phyloP scores from a whole-genome alignment of 495 filamentous ascomycete species.

The Penicillium maclennaniae region DNA sequence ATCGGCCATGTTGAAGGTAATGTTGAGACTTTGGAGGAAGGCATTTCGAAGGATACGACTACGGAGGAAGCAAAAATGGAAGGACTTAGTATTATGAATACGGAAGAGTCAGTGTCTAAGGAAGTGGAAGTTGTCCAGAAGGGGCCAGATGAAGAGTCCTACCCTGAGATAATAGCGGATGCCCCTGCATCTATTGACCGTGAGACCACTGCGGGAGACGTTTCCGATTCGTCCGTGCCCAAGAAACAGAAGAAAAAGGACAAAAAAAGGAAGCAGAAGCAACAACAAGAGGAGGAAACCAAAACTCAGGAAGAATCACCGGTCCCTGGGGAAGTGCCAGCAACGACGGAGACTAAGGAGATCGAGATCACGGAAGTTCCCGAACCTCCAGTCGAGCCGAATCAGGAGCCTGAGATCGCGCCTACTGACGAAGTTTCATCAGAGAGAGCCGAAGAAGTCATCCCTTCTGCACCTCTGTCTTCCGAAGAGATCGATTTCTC shows the following conservation, averaged over 20 bases:
- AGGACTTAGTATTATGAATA: neutral
- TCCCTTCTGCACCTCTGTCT: neutral
- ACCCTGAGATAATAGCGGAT: conserved; percentile 3
- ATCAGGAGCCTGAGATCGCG: neutral
- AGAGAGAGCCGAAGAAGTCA: neutral
- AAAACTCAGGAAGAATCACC: conserved; percentile 1
- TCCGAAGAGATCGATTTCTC: conserved; percentile 7
- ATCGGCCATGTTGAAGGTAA: neutral
- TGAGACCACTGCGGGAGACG: conserved; percentile 2
- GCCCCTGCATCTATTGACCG: conserved; percentile 1
- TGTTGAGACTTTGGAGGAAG: conserved; percentile 1
- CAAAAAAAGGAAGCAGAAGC: conserved; percentile 22
- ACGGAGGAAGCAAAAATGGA: conserved; percentile 1
- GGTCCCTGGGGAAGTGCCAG: neutral
- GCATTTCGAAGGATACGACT: neutral
- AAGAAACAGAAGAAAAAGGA: conserved; percentile 26
- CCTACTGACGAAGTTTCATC: neutral
- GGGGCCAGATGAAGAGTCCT: conserved; percentile 4
- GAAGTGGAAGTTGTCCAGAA: conserved; percentile 12
- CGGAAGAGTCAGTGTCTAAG: conserved; percentile 7
- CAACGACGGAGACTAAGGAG: conserved; percentile 2
- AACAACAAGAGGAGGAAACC: conserved; percentile 2
- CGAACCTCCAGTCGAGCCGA: conserved; percentile 1
- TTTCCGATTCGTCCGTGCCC: neutral
- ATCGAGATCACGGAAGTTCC: neutral